Base-by-base conservation (phyloP, 352 stramenopile genomes). In the Globisporangium nodosum region DNA sequence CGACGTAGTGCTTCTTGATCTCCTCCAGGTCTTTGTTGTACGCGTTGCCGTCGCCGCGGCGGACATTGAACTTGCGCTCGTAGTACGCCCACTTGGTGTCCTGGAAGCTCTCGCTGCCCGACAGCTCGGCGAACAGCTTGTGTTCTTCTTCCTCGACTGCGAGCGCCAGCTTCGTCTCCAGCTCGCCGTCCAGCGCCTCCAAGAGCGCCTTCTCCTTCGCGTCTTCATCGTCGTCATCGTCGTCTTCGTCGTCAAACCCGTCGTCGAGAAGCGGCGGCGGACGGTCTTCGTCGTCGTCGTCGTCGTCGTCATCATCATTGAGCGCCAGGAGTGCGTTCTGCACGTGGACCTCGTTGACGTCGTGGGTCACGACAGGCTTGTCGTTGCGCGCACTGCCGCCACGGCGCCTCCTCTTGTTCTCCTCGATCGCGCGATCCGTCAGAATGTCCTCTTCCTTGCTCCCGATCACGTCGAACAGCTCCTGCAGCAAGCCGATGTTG, bases 371-470 rank as follows among this genome's bases (percentile, higher is more conserved):
- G 8, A 61, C 30, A 5, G 60, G n/a, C 20, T 30, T 30, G 35
- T 40, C 35, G 8, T 40, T 12, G 11, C 35, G 35, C 37, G n/a
- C 31, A 27, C 24, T 27, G 24, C 65, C 63, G 5, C 66, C 58
- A 31, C 68, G 59, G 33, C 60, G 68, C 27, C 55, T 47, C 52
- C 76, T 73, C 49, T 78, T 71, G 15, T 60, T 72, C 54, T 92
- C 78, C 57, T 91, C 80, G 39, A 80, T 66, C 0, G 78, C 69
- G 24, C 85, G 80, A 30, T 85, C 77, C 6, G 76, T 85, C 11
- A 99, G 76, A 58, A 98, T 98, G 53, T 97, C 92, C 39, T 96
- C 92, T 70, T 99, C 96, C 49, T 94, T 90, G 43, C 72, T 80
- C 31, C 96, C 96, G 65, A 99, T 98, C 0, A 87, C 86, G 12